A percentile compares a stretch with the other conserved stretches of the same genome.
Evolutionary conservation across 2,329 filamentous ascomycete species (phyloP).

Genomic region (Pestalotiopsis sp.): DNA sequence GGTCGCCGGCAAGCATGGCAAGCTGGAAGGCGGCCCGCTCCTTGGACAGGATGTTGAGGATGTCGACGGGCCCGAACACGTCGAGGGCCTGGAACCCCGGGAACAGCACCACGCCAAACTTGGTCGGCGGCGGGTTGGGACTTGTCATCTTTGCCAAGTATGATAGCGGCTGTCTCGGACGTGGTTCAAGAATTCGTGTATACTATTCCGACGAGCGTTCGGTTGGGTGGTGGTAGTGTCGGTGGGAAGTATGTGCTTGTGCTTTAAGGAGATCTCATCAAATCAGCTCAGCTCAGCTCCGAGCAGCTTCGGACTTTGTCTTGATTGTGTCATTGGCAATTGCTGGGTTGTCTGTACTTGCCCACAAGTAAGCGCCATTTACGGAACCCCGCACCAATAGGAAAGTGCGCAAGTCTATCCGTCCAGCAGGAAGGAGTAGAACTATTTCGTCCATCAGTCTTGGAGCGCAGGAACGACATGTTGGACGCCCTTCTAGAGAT

Average conservation of each 20-base stretch:
- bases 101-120: conserved; percentile 44
- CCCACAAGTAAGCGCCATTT: not conserved
- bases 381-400: not conserved
- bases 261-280: not conserved
- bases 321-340: not conserved
- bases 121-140: conserved; percentile 19
- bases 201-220: no score
- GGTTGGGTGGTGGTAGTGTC: not conserved
- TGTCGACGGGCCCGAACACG: conserved; percentile 46
- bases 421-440: not conserved
- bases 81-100: conserved; percentile 45
- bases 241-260: not conserved
- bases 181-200: not conserved
- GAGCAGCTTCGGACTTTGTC: not conserved
- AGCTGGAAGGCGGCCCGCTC: conserved; percentile 37
- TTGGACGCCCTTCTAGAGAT: not conserved
- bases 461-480: not conserved
- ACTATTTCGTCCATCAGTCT: not conserved
- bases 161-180: not conserved
- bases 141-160: not conserved
- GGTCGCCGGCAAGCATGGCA: conserved; percentile 38
- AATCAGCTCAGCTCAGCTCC: not conserved
- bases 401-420: not conserved
- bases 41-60: conserved; percentile 41
- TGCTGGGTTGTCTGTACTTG: not conserved